Evolutionary conservation across 129 eudicot genomes (phyloP), one percentile per base, ranked within the genome.

Genomic region (Ambrosia artemisiifolia): DNA sequence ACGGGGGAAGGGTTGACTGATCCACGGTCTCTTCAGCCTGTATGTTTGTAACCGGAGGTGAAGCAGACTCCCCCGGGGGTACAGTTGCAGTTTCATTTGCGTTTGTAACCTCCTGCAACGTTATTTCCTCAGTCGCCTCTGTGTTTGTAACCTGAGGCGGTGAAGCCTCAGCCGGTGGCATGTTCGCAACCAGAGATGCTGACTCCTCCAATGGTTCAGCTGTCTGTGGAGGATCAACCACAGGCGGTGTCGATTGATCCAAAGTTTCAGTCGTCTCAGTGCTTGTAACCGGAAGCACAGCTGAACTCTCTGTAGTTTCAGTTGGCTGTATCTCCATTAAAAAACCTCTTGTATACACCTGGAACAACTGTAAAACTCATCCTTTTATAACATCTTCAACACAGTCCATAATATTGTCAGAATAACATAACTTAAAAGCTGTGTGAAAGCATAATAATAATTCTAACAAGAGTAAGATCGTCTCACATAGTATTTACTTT

Each of bases 241-340:
- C 72, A 50, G 66, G 81, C 18, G 2, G 7, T 7, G 77, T 64
- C 13, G 72, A 38, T 43, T 71, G 73, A 71, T 63, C 73, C 73
- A 53, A 34, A 51, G 42, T 12, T 20, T 78, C 82, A 33, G 46
- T 13, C 43, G 65, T 28, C 75, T 49, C 81, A 11, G 76, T 77
- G 50, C 19, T 69, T 61, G 4, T 49, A 71, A 64, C 77, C 46
- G 68, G 63, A 76, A 50, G 63, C 49, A 65, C 33, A 14, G 57
- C 14, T 55, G 59, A 42, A 28, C 14, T 56, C 55, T 77, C 76
- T n/a, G 65, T n/a, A 48, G 56, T 49, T 77, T 75, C 80, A 75
- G 69, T 75, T 30, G 77, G 24, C 9, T 24, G 77, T 69, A 32
- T 63, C 18, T 80, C 80, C 84, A 80, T 80, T 42, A 69, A 12